Conservation (phyloP, 106 monocot species). For the Acorus calamus region DNA sequence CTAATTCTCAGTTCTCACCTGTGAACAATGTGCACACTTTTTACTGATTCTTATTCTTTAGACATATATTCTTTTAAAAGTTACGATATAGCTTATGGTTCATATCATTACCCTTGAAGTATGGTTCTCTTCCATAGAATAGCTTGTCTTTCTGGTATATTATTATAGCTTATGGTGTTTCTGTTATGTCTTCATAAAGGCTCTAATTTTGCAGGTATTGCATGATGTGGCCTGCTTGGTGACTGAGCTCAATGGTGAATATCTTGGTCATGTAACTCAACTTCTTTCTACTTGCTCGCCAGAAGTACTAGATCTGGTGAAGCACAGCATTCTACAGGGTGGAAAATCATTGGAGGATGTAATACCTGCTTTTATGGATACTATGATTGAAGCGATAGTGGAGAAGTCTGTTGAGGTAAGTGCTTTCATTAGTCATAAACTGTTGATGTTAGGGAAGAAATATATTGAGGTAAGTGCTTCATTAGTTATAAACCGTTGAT, state of each 20-base stretch:
- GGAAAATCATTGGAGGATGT: conserved; percentile 36
- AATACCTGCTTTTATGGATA: conserved; percentile 47
- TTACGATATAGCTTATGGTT: too few species aligned
- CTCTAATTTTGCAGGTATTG: conserved; percentile 47
- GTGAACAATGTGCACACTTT: too few species aligned
- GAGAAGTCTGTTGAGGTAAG: conserved; percentile 84
- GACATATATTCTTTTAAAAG: too few species aligned
- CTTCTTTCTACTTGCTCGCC: conserved; percentile 54
- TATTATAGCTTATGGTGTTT: not conserved
- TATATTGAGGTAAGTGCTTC: too few species aligned
- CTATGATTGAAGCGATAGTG: conserved; percentile 61
- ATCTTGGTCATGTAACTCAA: conserved; percentile 37
- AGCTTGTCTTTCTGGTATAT: too few species aligned
- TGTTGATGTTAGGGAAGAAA: too few species aligned
- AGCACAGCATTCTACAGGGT: conserved; percentile 64
- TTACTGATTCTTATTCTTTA: too few species aligned
- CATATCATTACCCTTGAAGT: too few species aligned
- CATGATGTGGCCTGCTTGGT: conserved; percentile 62
- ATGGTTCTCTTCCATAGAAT: too few species aligned
- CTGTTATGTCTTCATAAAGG: not conserved
- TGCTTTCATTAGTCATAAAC: not conserved
- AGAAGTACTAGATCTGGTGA: conserved; percentile 56
- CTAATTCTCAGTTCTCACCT: too few species aligned
- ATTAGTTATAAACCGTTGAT: too few species aligned
- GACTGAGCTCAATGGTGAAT: conserved; percentile 43